These are phyloP conservation scores for Phialophora tarda DNA, from an alignment of 2,329 filamentous ascomycete genomes.

Conservation along the genomic window DNA sequence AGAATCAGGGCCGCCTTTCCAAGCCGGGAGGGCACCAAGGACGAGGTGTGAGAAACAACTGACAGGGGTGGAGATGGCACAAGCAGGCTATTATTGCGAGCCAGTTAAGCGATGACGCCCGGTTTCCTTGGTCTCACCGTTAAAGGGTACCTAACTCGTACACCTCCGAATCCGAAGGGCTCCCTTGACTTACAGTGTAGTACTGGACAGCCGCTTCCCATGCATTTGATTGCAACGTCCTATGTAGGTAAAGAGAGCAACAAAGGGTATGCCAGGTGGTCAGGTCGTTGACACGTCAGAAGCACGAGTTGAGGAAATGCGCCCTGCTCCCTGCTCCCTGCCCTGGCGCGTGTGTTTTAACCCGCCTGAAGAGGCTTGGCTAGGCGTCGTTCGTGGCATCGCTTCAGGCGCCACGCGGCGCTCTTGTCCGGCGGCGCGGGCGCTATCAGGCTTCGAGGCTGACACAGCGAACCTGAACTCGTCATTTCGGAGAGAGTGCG, in stretches of 20 bases:
- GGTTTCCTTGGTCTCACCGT: not conserved
- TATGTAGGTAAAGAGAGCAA: not conserved
- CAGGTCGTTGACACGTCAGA: not conserved
- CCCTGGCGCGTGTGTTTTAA: not conserved
- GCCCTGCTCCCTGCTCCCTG: not conserved
- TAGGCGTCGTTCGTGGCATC: constrained; percentile 6
- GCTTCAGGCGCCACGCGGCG: constrained; percentile 24
- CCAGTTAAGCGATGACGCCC: constrained; percentile 14
- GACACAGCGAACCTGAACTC: not conserved
- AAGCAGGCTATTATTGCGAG: constrained; percentile 5
- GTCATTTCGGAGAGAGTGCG: constrained; percentile 4
- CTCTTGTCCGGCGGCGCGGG: constrained; percentile 17
- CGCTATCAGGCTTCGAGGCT: constrained; percentile 13
- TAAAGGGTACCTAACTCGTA: not conserved
- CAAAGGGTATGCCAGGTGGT: not conserved
- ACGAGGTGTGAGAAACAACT: constrained; percentile 3
- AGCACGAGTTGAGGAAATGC: not conserved
- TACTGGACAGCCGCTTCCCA: not conserved
- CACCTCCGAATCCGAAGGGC: not conserved
- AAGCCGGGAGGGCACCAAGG: not conserved
- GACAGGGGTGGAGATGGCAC: constrained; percentile 5
- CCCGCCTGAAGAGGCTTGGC: constrained; percentile 6
- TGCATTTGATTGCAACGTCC: not conserved
- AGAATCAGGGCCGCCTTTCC: constrained; percentile 4
- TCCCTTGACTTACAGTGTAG: not conserved